Evolutionary conservation across 352 stramenopile species (phyloP), one percentile per base, ranked within the genome.

Genomic region (Phytopythium vexans): DNA sequence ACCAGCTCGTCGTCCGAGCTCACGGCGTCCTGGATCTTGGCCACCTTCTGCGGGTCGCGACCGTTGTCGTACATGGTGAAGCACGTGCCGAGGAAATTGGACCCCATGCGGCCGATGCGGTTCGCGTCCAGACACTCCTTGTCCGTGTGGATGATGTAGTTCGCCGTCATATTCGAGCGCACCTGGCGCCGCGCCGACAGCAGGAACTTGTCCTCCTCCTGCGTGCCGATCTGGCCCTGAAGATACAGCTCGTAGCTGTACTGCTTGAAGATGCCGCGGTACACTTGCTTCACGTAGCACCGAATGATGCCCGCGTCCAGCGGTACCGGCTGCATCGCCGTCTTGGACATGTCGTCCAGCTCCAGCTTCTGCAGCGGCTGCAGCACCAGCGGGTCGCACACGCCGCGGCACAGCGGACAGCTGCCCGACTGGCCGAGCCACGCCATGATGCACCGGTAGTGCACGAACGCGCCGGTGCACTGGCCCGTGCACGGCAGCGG

Each of bases 391-490:
- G 83, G 81, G 47, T 95, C 85, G 44, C 82, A 95, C 3, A 82
- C 62, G 11, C 85, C 85, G 49, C 85, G 79, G 53, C 85, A 95
- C 27, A 95, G 56, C 34, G 85, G 85, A 54, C 85, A 95, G 56
- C 81, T 93, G 1, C 82, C 83, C 1, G 81, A 92, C 50, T 93
- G 82, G 0, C 85, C 85, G 0, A 95, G 64, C 85, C 85, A 95
- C 42, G 85, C 85, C 82, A 93, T 95, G 45, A 95, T 95, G 50
- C 85, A 95, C 6, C 85, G 71, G 52, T 95, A 95, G 66, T 95
- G 85, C 52, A 95, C 85, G 38, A 58, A 88, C 6, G 83, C 85
- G 32, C 85, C 85, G 0, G 81, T 92, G 50, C 83, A 93, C 35
- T 84, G 70, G 7, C 83, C 82, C 3, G 80, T 82, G 38, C 85